phyloP scores from a whole-genome alignment of 2,329 filamentous ascomycete genomes.

The Hypoxylon sp. region DNA sequence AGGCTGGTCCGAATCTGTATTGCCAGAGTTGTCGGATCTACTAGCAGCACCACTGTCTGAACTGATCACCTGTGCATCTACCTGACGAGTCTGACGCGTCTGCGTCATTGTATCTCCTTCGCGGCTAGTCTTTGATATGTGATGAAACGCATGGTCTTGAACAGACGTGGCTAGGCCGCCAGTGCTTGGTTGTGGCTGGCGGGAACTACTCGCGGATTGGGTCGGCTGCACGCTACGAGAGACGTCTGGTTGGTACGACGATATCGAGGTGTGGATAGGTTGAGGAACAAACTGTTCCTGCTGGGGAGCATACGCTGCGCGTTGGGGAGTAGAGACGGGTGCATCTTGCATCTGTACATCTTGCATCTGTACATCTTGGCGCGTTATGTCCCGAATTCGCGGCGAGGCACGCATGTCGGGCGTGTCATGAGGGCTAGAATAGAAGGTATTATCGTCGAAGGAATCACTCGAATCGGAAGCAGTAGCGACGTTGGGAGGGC shows the following conservation, averaged over 20 bases:
- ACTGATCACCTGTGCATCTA: conserved; percentile 53
- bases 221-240: conserved; percentile 34
- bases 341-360: conserved; percentile 58
- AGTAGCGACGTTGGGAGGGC: conserved; percentile 71
- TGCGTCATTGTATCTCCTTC: conserved; percentile 30
- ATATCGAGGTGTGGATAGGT: conserved; percentile 29
- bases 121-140: conserved; percentile 30
- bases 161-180: conserved; percentile 23
- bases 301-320: conserved; percentile 46
- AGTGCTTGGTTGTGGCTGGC: conserved; percentile 32
- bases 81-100: conserved; percentile 40
- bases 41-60: conserved; percentile 61
- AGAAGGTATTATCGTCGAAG: conserved; percentile 94
- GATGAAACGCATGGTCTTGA: conserved; percentile 32
- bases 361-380: conserved; percentile 59
- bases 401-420: conserved; percentile 67
- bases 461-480: conserved; percentile 79
- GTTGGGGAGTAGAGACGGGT: conserved; percentile 56
- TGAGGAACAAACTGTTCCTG: conserved; percentile 36
- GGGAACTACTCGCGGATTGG: conserved; percentile 44
- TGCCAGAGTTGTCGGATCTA: conserved; percentile 60
- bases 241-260: conserved; percentile 31
- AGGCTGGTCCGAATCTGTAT: conserved; percentile 55
- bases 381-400: conserved; percentile 62
- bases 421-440: conserved; percentile 93